These are phyloP conservation scores for Clonostachys rhizophaga DNA, from an alignment of 2,329 filamentous ascomycete genomes.

Conservation along the genomic window DNA sequence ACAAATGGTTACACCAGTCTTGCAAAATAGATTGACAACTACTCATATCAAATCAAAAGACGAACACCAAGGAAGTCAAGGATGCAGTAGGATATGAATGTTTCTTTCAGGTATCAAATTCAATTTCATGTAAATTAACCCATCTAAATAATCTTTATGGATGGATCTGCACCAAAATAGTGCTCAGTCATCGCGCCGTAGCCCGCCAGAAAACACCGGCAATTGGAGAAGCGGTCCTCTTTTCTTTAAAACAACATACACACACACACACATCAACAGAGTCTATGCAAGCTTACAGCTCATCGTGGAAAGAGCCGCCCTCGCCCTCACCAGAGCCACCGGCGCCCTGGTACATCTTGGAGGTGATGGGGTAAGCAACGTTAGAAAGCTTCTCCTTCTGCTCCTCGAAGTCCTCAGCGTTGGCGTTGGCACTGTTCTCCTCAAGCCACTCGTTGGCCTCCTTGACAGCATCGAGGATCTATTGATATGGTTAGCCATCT, in stretches of 20 bases:
- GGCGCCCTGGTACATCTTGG: slow-evolving; percentile 82
- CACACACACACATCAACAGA: not conserved
- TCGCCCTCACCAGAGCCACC: slow-evolving; percentile 58
- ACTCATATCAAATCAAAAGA: too few relatives aligned
- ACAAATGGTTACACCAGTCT: too few relatives aligned
- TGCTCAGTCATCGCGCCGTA: slow-evolving; percentile 1
- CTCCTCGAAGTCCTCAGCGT: slow-evolving; percentile 95
- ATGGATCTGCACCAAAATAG: too few relatives aligned
- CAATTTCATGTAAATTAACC: too few relatives aligned
- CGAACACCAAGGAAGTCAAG: too few relatives aligned
- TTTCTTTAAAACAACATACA: slow-evolving; percentile 1
- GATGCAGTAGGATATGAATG: too few relatives aligned
- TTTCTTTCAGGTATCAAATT: too few relatives aligned
- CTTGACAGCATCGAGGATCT: slow-evolving; percentile 93
- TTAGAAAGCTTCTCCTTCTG: slow-evolving; percentile 98
- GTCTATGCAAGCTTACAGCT: slow-evolving; percentile 60
- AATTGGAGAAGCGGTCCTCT: not conserved
- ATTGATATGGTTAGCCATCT: slow-evolving; percentile 26
- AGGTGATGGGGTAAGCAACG: slow-evolving; percentile 97
- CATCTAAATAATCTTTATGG: too few relatives aligned
- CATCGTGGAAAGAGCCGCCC: slow-evolving; percentile 71
- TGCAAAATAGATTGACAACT: too few relatives aligned
- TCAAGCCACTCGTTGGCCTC: slow-evolving; percentile 96
- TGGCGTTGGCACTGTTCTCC: slow-evolving; percentile 82
- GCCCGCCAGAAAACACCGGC: slow-evolving; percentile 1